Base-by-base conservation (phyloP, 2,329 filamentous ascomycete species). In the Clarireedia hainanense region DNA sequence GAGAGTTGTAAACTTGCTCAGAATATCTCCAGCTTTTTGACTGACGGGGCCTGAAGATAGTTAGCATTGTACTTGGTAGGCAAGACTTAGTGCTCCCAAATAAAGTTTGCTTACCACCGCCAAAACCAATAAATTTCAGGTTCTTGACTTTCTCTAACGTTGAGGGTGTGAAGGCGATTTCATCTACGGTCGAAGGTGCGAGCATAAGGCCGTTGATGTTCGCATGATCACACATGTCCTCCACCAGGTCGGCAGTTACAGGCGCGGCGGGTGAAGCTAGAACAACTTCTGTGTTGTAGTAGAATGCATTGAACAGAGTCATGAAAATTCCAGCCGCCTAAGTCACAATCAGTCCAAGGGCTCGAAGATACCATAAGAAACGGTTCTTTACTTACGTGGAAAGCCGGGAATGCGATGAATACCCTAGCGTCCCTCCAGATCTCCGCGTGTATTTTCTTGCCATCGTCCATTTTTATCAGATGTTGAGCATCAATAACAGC, bases 131-230 rank as follows among this genome's bases (percentile, higher is more conserved):
- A n/a, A 37, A 55, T 20, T 55, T 50, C 3, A 55, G 40, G 3
- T 36, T 37, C 23, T 55, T 45, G 17, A 50, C n/a, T 30, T 23
- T 23, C 9, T 55, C 36, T 23, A 55, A 20, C 7, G 36, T 50
- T 1, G 52, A 55, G n/a, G 52, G n/a, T 5, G 52, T 43, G 6
- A 26, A 43, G 5, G 52, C 52, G 14, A 55, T 1, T 9, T 55
- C 52, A n/a, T 55, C 52, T 7, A 55, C 46, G n/a, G 52, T 55
- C 9, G 52, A 50, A 42, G 52, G 52, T n/a, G 52, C 37, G n/a
- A 55, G 9, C 17, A 55, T 15, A 36, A 55, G 15, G 14, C 14
- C 15, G 20, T 55, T 4, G 9, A 55, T 5, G 15, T 30, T 34
- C 9, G 52, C 52, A 40, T 55, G 15, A 15, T 50, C 52, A 6